Evolutionary conservation across 306 rosid genomes (phyloP).

Genomic region (Mimosa bimucronata): DNA sequence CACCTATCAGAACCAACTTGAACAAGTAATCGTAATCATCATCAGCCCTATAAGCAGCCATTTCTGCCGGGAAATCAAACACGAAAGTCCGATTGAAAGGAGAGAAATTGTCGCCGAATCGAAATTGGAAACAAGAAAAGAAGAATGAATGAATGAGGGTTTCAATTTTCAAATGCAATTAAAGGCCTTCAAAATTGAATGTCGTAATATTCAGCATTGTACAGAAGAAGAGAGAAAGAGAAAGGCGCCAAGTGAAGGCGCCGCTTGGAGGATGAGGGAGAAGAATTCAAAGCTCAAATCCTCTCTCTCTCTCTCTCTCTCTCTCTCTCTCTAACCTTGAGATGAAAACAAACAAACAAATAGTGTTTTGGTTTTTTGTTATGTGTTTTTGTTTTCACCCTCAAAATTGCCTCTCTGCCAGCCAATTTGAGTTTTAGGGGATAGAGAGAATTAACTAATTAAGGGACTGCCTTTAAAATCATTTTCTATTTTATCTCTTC

Average conservation of each 20-base stretch:
- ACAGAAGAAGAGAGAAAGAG: slow-evolving; percentile 1
- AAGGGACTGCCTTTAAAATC: slow-evolving; percentile 9
- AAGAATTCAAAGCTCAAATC: slow-evolving; percentile 50
- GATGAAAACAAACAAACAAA: neutral
- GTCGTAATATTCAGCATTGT: slow-evolving; percentile 40
- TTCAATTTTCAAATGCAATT: slow-evolving; percentile 23
- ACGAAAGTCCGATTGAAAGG: neutral
- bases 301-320: neutral
- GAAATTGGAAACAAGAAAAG: neutral
- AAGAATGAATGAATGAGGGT: neutral
- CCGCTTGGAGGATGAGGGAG: slow-evolving; percentile 45
- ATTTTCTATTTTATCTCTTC: neutral
- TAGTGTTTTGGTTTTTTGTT: slow-evolving; percentile 1
- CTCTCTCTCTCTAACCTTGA: neutral
- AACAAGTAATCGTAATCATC: slow-evolving; percentile 81
- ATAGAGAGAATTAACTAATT: slow-evolving; percentile 5
- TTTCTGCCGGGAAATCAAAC: slow-evolving; percentile 17
- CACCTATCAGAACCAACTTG: slow-evolving; percentile 88
- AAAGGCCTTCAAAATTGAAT: slow-evolving; percentile 10
- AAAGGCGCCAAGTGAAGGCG: slow-evolving; percentile 29
- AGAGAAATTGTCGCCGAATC: slow-evolving; percentile 13
- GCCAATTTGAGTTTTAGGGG: neutral
- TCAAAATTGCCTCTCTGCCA: neutral
- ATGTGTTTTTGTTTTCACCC: slow-evolving; percentile 26
- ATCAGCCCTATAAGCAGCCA: slow-evolving; percentile 82